phyloP scores from a whole-genome alignment of 1,284 basidiomycete species.

The Apiotrichum montevideense region DNA sequence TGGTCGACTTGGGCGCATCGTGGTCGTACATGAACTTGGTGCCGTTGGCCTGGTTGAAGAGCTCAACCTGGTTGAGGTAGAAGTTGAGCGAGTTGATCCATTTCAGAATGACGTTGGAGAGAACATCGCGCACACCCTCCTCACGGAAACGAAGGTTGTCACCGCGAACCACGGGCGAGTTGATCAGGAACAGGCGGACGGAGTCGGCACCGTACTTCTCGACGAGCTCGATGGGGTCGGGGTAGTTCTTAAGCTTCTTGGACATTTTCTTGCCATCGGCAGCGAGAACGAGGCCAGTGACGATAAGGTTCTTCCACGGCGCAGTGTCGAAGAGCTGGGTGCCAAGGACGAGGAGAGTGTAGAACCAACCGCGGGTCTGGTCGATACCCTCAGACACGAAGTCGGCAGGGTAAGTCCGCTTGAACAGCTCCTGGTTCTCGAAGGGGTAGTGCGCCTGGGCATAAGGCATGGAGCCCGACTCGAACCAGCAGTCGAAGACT shows the following conservation, averaged over 20 bases:
- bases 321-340: conserved; percentile 90
- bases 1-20: conserved; percentile 74
- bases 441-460: conserved; percentile 98
- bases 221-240: conserved; percentile 90
- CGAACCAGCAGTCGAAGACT: conserved; percentile 99
- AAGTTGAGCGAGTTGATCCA: conserved; percentile 99
- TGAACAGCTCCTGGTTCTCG: conserved; percentile 70
- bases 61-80: conserved; percentile 90
- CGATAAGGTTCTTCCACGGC: conserved; percentile 98
- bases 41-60: conserved; percentile 77
- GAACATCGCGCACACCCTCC: conserved; percentile 93
- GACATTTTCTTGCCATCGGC: conserved; percentile 99
- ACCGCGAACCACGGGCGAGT: conserved; percentile 96
- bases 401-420: conserved; percentile 87
- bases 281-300: conserved; percentile 91
- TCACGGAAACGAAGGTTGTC: conserved; percentile 98
- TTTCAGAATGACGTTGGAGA: conserved; percentile 91
- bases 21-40: conserved; percentile 81
- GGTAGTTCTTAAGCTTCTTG: conserved; percentile 96
- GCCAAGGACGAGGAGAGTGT: conserved; percentile 90
- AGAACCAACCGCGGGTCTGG: conserved; percentile 98
- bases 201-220: conserved; percentile 93
- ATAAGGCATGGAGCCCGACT: conserved; percentile 99
- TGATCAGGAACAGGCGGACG: conserved; percentile 95
- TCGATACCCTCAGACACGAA: conserved; percentile 97